A percentile compares a stretch with the other conserved stretches of the same genome.
These are phyloP conservation scores for Penicillium sp. DNA, from an alignment of 2,329 filamentous ascomycete species.

Conservation along the genomic window DNA sequence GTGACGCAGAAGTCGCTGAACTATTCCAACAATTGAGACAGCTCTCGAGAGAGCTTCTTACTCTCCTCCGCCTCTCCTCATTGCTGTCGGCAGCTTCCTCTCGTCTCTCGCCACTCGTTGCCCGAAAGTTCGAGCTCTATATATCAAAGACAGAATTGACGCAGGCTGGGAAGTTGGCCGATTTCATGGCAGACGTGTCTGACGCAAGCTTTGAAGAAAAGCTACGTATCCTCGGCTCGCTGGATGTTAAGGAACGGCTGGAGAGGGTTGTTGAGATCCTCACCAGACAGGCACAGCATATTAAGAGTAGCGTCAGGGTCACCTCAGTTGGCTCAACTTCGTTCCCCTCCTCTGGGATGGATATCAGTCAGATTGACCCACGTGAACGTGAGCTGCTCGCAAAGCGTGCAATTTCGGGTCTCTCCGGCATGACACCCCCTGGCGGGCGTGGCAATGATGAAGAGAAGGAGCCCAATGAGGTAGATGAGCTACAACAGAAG, in stretches of 20 bases:
- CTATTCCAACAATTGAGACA: constrained; percentile 80
- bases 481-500: constrained; percentile 88
- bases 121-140: constrained; percentile 80
- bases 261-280: constrained; percentile 81
- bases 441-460: constrained; percentile 55
- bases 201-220: constrained; percentile 90
- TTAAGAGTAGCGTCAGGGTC: constrained; percentile 86
- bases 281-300: constrained; percentile 74
- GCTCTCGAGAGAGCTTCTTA: constrained; percentile 80
- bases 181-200: constrained; percentile 94
- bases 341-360: constrained; percentile 61
- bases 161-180: constrained; percentile 82
- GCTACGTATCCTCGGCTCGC: constrained; percentile 76
- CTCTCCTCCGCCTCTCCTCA: constrained; percentile 78
- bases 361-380: constrained; percentile 53
- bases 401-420: constrained; percentile 44
- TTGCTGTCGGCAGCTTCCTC: constrained; percentile 72
- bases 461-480: constrained; percentile 81
- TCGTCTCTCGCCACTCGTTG: constrained; percentile 77
- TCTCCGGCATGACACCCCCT: constrained; percentile 44
- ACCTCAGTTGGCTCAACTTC: constrained; percentile 71
- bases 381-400: constrained; percentile 47
- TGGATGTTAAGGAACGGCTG: constrained; percentile 75
- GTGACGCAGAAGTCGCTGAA: constrained; percentile 65
- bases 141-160: constrained; percentile 78